Evolutionary conservation across 2,329 filamentous ascomycete genomes (phyloP), one percentile per base, ranked within the genome.

Genomic region (Xylariaceae sp.): DNA sequence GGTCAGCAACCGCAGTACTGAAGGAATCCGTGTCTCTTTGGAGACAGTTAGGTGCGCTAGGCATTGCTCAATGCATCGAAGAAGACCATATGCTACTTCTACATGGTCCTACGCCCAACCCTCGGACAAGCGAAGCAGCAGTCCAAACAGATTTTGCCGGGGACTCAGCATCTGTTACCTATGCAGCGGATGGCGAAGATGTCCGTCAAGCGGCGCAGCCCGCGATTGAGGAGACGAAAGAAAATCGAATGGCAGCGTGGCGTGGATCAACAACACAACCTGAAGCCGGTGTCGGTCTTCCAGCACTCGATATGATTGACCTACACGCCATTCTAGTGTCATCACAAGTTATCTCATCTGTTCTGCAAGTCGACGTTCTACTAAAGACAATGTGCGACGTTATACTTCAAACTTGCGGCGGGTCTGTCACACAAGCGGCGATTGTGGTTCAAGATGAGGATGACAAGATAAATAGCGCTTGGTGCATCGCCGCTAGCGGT

Each of bases 301-400:
- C 88, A 33, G 85, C 88, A 23, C 79, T 93, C 47, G 89, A 93
- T 72, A 92, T 93, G 86, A 86, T 93, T 66, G 89, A 92, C 69
- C 72, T 92, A 57, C 86, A 89, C 35, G 87, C 87, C 20, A 92
- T 93, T 53, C 76, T 93, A 11, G 85, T 89, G 62, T 90, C 87
- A 2, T 91, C 87, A 8, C 89, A 92, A 67, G 82, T 92, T 36
- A 86, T 93, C 36, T 92, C 89, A 4, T 92, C 88, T 13, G 87
- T 92, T 44, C 73, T 93, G 9, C 82, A 88, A 59, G 83, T 92
- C 10, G 88, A 92, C 59, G 82, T 87, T 63, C 78, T 93, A 3
- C 79, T 92, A 56, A 86, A 87, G 64, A 92, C 89, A 35, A 91
- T 93, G 84, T 90, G 88, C 62, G 85, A 91, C 57, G 89, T 92